Percentiles rank a stretch among this genome's conserved stretches.
phyloP scores from a whole-genome alignment of 2,329 filamentous ascomycete species.

The Neofusicoccum kwambonambiense region DNA sequence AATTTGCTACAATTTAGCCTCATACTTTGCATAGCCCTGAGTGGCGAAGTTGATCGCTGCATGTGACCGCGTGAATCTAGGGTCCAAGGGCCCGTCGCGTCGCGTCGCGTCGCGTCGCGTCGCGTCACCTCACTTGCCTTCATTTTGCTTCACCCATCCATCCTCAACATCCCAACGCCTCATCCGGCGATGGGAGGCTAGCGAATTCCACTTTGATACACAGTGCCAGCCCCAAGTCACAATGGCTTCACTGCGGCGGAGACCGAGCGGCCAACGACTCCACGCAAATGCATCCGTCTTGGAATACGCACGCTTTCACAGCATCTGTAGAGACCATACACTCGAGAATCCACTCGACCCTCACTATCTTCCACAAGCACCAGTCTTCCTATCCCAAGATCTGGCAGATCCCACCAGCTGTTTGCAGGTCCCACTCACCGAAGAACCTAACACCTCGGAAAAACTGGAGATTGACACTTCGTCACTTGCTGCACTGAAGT shows the following conservation, averaged over 20 bases:
- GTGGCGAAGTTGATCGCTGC: background rate
- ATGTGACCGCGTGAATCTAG: background rate
- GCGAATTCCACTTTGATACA: too few relatives aligned
- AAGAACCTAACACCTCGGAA: constrained; percentile 20
- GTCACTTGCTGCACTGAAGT: constrained; percentile 29
- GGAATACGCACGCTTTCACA: constrained; percentile 49
- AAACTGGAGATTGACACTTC: constrained; percentile 31
- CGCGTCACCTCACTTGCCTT: background rate
- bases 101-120: background rate
- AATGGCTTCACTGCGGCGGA: background rate
- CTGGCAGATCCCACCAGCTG: constrained; percentile 23
- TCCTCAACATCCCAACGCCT: background rate
- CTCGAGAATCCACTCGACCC: constrained; percentile 26
- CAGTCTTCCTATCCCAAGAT: constrained; percentile 21
- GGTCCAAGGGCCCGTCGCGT: constrained; percentile 6
- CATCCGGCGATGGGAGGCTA: too few relatives aligned
- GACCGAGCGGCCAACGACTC: background rate
- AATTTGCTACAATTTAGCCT: background rate
- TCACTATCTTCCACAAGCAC: constrained; percentile 15
- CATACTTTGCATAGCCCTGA: background rate
- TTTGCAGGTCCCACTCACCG: too few relatives aligned
- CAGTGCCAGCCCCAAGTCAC: too few relatives aligned
- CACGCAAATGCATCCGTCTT: constrained; percentile 37
- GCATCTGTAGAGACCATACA: constrained; percentile 41
- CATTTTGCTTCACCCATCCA: too few relatives aligned